Base-by-base conservation (phyloP, 306 rosid species). In the Cucurbita pepo region DNA sequence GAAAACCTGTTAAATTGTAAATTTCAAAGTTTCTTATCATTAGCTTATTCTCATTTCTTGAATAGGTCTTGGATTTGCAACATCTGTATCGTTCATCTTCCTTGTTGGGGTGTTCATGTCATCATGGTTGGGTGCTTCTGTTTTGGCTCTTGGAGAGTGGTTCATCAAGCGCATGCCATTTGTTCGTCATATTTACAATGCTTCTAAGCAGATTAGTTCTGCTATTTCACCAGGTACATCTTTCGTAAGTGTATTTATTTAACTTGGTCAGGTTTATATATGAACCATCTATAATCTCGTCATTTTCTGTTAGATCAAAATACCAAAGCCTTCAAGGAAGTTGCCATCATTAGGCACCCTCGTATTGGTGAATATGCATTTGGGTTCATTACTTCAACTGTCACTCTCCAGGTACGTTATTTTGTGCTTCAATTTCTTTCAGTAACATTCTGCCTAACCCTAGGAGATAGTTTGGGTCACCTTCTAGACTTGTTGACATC, bases 61-160 rank as follows among this genome's bases (percentile, higher is more conserved):
- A 61, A 60, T 76, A 91, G 97, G 97, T 79, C 96, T 91, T 82
- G 97, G 97, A 77, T 91, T 91, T 65, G 79, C 89, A 72, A 91
- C 97, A 80, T 91, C 97, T 72, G 85, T 91, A 67, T 83, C 89
- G 10, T 91, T 91, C 84, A 89, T 91, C 84, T 91, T 91, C 87
- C 44, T 91, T 84, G 85, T 91, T 11, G 97, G 97, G 84, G 93
- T 91, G 77, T 87, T 91, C 87, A 91, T 91, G 97, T 91, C 97
- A 73, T 91, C 97, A 54, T 91, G 97, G 97, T 77, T 91, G 92
- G 97, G 97, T 70, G 86, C 97, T 69, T 91, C 97, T 83, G 96
- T 91, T 74, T 77, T 91, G 77, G 85, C 86, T 62, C 97, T 91
- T 75, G 97, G 97, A 44, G 97, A 91, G 86, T 91, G 97, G 97